Evolutionary conservation across 768 basidiomycete genomes (phyloP).

Genomic region (Trichaptum fuscoviolaceum): DNA sequence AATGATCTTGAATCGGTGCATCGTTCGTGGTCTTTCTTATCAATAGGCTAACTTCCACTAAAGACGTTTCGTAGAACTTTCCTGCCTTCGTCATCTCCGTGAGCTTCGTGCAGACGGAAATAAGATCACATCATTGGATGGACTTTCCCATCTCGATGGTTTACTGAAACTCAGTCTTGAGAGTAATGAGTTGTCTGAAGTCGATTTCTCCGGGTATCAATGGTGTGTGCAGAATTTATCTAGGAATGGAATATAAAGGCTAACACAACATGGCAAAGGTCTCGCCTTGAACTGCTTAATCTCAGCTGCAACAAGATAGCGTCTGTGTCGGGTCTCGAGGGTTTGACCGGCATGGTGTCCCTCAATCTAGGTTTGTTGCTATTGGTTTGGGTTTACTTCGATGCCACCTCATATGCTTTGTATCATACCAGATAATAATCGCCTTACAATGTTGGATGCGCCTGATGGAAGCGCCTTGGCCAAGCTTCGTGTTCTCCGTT

Average conservation of each 20-base stretch:
- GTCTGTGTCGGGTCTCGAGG: constrained; percentile 52
- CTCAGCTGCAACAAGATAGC: constrained; percentile 70
- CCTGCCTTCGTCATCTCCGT: constrained; percentile 76
- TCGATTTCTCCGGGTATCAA: constrained; percentile 56
- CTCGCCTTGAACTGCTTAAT: constrained; percentile 73
- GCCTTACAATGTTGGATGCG: constrained; percentile 48
- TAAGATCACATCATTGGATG: constrained; percentile 64
- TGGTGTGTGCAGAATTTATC: constrained; percentile 48
- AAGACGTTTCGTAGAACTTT: constrained; percentile 53
- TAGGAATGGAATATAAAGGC: neutral
- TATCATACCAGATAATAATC: constrained; percentile 65
- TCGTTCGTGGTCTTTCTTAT: constrained; percentile 49
- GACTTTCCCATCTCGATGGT: constrained; percentile 72
- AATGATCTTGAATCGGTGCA: constrained; percentile 86
- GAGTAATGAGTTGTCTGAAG: constrained; percentile 58
- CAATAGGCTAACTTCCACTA: neutral
- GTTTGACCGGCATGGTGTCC: constrained; percentile 56
- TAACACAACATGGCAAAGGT: constrained; percentile 22
- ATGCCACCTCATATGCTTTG: neutral
- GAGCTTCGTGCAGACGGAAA: constrained; percentile 92
- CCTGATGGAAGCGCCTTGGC: constrained; percentile 44
- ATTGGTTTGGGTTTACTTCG: neutral
- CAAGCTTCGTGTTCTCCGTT: constrained; percentile 75
- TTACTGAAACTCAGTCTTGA: constrained; percentile 81
- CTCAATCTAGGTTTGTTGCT: constrained; percentile 76